Evolutionary conservation across 768 basidiomycete species (phyloP).

Genomic region (Rhodosporidiobolus sp.): DNA sequence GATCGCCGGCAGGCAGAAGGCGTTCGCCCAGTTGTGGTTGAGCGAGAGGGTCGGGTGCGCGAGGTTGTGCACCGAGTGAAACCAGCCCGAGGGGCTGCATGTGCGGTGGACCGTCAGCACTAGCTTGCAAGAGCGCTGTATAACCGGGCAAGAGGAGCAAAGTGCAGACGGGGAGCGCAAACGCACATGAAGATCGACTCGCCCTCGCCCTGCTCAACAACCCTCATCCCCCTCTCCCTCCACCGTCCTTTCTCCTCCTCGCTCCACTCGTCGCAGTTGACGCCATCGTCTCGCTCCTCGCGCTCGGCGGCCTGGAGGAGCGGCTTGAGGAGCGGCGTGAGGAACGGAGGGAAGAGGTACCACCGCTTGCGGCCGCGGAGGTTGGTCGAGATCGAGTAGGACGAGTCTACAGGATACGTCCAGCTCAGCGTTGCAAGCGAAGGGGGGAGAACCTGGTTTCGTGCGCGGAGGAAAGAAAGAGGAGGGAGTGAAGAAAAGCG

Average conservation of each 20-base stretch:
- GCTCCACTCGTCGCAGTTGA: constrained; percentile 26
- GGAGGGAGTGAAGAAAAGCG: not conserved
- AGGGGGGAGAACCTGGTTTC: too few relatives aligned
- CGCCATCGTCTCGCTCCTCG: not conserved
- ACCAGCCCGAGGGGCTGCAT: constrained; percentile 39
- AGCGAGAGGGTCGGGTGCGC: constrained; percentile 38
- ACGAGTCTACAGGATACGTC: constrained; percentile 25
- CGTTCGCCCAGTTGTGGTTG: constrained; percentile 43
- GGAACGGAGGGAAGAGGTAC: constrained; percentile 38
- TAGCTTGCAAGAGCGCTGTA: too few relatives aligned
- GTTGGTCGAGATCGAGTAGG: constrained; percentile 43
- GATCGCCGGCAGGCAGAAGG: constrained; percentile 25
- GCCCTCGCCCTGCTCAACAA: not conserved
- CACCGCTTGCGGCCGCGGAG: constrained; percentile 39
- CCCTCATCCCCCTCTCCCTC: constrained; percentile 11
- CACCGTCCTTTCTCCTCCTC: not conserved
- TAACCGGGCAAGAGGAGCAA: not conserved
- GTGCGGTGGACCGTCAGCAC: fast-evolving
- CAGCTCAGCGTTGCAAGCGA: too few relatives aligned
- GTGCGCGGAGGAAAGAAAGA: not conserved
- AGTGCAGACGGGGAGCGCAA: not conserved
- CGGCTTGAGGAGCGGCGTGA: not conserved
- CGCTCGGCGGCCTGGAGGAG: constrained; percentile 10
- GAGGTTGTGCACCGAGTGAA: constrained; percentile 33
- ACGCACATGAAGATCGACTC: constrained; percentile 34